phyloP scores from a whole-genome alignment of 179 eudicot genomes.

The Spinacia oleracea region DNA sequence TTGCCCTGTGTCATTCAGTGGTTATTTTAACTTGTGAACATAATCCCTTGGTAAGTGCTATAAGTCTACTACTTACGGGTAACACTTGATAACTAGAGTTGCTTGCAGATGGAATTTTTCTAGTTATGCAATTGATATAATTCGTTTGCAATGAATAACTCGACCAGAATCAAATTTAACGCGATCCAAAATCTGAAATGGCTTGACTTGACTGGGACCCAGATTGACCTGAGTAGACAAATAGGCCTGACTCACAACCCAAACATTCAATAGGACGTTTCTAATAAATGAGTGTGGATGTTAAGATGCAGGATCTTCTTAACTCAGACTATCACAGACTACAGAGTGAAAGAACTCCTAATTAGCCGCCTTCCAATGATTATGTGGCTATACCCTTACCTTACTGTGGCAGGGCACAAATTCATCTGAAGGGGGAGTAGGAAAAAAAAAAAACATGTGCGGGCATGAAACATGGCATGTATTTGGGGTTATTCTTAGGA shows the following conservation, averaged over 20 bases:
- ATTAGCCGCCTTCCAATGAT: neutral
- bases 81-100: neutral
- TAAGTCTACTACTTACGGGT: neutral
- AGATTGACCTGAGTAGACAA: neutral
- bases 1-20: neutral
- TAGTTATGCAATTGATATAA: neutral
- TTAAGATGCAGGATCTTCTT: no score
- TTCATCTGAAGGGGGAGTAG: neutral
- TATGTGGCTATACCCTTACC: neutral
- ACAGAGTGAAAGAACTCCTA: neutral
- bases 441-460: neutral
- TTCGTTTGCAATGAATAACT: neutral
- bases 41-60: neutral
- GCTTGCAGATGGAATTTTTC: neutral
- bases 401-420: neutral
- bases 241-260: no score
- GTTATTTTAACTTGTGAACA: neutral
- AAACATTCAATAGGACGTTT: neutral
- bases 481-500: conserved; percentile 11
- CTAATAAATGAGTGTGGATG: no score
- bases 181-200: neutral
- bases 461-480: neutral
- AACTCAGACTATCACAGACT: neutral
- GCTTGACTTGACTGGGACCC: neutral
- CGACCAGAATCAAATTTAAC: neutral